Evolutionary conservation across 257 asterid genomes (phyloP), one percentile per base, ranked within the genome.

Genomic region (Solanum dulcamara): DNA sequence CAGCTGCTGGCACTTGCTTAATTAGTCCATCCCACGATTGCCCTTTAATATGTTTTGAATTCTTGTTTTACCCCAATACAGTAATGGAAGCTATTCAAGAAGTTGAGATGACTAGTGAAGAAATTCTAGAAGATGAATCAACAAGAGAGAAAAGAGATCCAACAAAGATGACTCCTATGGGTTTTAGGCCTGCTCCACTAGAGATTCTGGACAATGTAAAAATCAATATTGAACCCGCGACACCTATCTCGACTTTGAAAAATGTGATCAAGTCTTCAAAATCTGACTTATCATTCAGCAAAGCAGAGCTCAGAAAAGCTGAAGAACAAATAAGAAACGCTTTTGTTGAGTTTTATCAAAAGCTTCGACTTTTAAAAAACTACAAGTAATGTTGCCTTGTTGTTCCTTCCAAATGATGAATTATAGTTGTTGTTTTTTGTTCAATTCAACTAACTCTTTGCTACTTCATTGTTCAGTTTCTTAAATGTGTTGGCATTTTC

Each of bases 401-500:
- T 2, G 6, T 1, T 15, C 26, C 66, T 70, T 32, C 30, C 38
- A 28, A 17, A 20, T 64, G 55, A 64, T 1, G 38, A 83, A 42
- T 66, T 8, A 30, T 30, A 26, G 50, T 79, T 53, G 40, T 77
- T 13, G n/a, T 50, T 2, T 79, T 22, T 17, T 28, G 17, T 80
- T 79, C 20, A n/a, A 14, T 20, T 30, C 79, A 90, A 85, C 87
- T 53, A 80, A 74, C n/a, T 24, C 28, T 13, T 22, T 38, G 80
- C 60, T 79, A 72, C n/a, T 51, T 85, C 50, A 57, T 70, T 81
- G 15, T 88, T 80, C 37, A 94, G 98, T 88, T 95, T 94, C 91
- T 87, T 95, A 94, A 95, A 95, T 86, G 86, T 74, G 86, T 92
- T 94, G 89, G 98, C 98, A 55, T 91, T 92, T 88, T 93, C 97